Evolutionary conservation across 768 basidiomycete species (phyloP).

Genomic region (Exsudoporus frostii): DNA sequence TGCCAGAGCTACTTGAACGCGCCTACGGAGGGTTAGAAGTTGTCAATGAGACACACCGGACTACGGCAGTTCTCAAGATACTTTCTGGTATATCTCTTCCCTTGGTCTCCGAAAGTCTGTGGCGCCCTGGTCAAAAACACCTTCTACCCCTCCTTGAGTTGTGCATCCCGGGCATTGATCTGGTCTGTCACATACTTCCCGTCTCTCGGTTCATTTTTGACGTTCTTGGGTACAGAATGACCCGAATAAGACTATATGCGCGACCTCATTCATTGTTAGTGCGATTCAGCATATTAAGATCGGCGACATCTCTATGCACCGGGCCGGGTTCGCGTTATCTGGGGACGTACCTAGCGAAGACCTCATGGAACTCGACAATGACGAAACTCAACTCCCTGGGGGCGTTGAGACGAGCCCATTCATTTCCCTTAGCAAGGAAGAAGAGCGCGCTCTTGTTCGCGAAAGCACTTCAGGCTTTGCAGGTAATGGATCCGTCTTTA

Average conservation of each 20-base stretch:
- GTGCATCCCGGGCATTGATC: conserved; percentile 88
- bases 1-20: conserved; percentile 89
- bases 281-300: conserved; percentile 74
- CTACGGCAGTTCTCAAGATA: conserved; percentile 85
- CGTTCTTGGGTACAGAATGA: conserved; percentile 54
- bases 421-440: conserved; percentile 48
- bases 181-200: conserved; percentile 42
- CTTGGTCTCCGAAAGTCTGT: conserved; percentile 71
- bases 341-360: conserved; percentile 53
- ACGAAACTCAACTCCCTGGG: conserved; percentile 47
- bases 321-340: conserved; percentile 53
- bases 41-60: conserved; percentile 92
- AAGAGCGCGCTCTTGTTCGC: conserved; percentile 68
- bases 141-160: conserved; percentile 84
- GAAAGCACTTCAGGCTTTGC: conserved; percentile 80
- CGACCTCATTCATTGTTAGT: conserved; percentile 74
- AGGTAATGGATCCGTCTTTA: conserved; percentile 39
- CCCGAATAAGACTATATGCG: conserved; percentile 74
- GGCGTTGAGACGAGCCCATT: conserved; percentile 39
- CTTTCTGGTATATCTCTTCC: conserved; percentile 75
- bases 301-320: conserved; percentile 67
- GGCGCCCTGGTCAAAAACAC: conserved; percentile 87
- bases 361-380: conserved; percentile 50
- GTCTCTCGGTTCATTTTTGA: background rate
- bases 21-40: conserved; percentile 91